Evolutionary conservation across 495 filamentous ascomycete species (phyloP).

Genomic region (Amniculicola lignicola): DNA sequence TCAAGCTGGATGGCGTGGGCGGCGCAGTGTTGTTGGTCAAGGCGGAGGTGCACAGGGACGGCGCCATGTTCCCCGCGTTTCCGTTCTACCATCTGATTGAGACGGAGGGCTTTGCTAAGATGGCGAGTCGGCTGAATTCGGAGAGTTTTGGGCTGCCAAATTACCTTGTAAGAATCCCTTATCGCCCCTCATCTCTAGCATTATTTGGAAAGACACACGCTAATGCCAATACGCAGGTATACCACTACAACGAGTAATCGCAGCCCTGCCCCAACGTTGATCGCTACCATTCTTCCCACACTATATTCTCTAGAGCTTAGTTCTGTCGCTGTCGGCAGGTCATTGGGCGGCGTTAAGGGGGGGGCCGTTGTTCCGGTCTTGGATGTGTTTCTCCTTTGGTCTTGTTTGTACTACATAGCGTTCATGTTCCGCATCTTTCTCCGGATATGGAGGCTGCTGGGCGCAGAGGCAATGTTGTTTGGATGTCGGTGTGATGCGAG

Average conservation of each 20-base stretch:
- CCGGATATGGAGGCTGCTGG: too few relatives aligned
- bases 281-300: neutral
- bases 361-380: neutral
- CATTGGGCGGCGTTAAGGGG: conserved; percentile 29
- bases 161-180: conserved; percentile 74
- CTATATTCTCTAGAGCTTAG: neutral
- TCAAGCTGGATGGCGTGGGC: conserved; percentile 86
- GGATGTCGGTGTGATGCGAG: too few relatives aligned
- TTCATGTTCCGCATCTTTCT: too few relatives aligned
- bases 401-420: conserved; percentile 1
- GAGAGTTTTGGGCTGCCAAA: conserved; percentile 81
- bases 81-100: conserved; percentile 95
- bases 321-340: neutral
- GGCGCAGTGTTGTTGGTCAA: conserved; percentile 93
- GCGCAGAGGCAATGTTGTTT: too few relatives aligned
- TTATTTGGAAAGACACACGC: neutral
- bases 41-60: conserved; percentile 94
- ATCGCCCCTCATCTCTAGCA: conserved; percentile 25
- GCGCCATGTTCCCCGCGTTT: conserved; percentile 97
- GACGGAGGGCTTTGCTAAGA: conserved; percentile 97
- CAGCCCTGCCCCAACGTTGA: neutral
- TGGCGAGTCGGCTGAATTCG: conserved; percentile 87
- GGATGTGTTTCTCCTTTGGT: neutral
- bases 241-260: conserved; percentile 77
- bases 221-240: conserved; percentile 21